Base-by-base conservation (phyloP, 1,139 yeast genomes). In the Magnusiomyces tetraspermus region DNA sequence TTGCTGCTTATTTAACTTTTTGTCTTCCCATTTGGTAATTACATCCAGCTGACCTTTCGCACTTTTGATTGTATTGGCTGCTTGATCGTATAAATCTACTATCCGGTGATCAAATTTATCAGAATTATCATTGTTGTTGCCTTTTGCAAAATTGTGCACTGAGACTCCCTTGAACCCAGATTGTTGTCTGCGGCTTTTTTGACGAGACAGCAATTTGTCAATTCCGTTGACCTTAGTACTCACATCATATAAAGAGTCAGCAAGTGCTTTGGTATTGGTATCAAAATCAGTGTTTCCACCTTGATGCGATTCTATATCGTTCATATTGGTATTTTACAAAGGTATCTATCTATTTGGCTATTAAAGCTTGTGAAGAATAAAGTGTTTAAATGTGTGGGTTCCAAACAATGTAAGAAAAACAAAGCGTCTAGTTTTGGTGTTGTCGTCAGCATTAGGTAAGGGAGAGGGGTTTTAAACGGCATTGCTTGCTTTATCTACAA, bases 211-310 rank as follows among this genome's bases (percentile, higher is more conserved):
- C 5, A 52, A 40, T 37, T 46, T 52, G 28, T 55, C 53, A 31
- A 63, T 53, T 17, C 51, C 54, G 43, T 58, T 61, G 26, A 62
- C 53, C 38, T 57, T 57, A 30, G 58, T 51, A 42, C 62, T 60
- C 26, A 60, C 46, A 22, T 56, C 58, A 46, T 62, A 58, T 22
- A 63, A 50, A 11, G 57, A 58, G 28, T 61, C 58, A 5, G 64
- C 58, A 15, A 61, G 57, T 3, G 56, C 53, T 31, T 58, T 51
- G 24, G 58, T 51, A 30, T 59, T 52, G 26, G 51, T 55, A 22
- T 56, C 59, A 50, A 61, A 61, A 48, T 57, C 60, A 11, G 47
- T 42, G 42, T 13, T 26, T 2, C 47, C n/a, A 22, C 10, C 23
- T n/a, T 41, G 33, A 5, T 52, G 52, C 11, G 54, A 30, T 37